Evolutionary conservation across 1,284 basidiomycete species (phyloP).

Genomic region (Megacollybia platyphylla): DNA sequence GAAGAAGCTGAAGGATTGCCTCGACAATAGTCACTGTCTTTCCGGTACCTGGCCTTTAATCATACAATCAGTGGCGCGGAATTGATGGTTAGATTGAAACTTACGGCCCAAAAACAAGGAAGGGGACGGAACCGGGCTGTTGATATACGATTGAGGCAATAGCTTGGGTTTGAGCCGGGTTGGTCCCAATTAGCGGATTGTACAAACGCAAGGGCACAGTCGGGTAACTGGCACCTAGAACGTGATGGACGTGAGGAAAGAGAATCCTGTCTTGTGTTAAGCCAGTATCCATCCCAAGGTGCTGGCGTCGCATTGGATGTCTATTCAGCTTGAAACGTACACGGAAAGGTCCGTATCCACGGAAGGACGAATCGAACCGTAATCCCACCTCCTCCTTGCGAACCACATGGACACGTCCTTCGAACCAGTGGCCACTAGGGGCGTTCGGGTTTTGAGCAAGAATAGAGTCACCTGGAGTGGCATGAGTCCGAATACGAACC

Average conservation of each 20-base stretch:
- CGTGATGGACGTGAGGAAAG: slow-evolving; percentile 6
- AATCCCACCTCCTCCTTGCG: slow-evolving; percentile 37
- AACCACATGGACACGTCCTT: slow-evolving; percentile 45
- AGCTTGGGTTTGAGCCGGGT: slow-evolving; percentile 40
- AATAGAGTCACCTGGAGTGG: slow-evolving; percentile 34
- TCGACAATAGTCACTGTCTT: slow-evolving; percentile 40
- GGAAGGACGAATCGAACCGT: slow-evolving; percentile 35
- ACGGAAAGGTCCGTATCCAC: slow-evolving; percentile 19
- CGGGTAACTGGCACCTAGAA: not conserved
- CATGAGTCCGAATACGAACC: not conserved
- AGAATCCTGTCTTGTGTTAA: slow-evolving; percentile 10
- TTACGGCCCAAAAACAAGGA: slow-evolving; percentile 57
- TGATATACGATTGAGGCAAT: slow-evolving; percentile 35
- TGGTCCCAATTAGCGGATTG: slow-evolving; percentile 32
- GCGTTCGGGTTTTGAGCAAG: slow-evolving; percentile 29
- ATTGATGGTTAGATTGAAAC: slow-evolving; percentile 13
- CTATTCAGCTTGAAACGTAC: slow-evolving; percentile 47
- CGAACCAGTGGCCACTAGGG: slow-evolving; percentile 31
- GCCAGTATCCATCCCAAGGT: slow-evolving; percentile 29
- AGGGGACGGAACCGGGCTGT: slow-evolving; percentile 34
- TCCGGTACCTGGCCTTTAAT: slow-evolving; percentile 18
- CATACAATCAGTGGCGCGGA: not conserved
- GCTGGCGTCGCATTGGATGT: slow-evolving; percentile 36
- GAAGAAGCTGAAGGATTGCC: slow-evolving; percentile 31
- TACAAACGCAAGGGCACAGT: slow-evolving; percentile 11